Conservation (phyloP, 257 asterid genomes). For the Schizonepeta tenuifolia region DNA sequence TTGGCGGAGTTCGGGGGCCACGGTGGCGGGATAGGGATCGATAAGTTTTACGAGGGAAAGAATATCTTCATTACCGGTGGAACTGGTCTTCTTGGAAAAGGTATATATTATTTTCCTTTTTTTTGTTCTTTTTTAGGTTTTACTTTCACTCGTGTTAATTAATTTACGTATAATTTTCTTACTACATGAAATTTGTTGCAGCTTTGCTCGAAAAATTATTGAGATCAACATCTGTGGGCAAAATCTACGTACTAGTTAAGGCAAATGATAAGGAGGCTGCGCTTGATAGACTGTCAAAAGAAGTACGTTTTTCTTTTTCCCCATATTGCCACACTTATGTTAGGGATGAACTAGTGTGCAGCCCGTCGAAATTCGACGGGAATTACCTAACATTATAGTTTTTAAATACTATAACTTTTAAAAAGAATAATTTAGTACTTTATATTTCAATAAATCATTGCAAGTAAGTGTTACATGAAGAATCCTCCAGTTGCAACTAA, state of each 20-base stretch:
- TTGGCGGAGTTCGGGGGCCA: background rate
- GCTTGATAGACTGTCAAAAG: slow-evolving; percentile 38
- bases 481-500: no score
- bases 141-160: background rate
- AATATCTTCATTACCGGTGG: slow-evolving; percentile 63
- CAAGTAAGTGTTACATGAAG: no score
- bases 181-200: background rate
- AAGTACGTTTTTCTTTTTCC: no score
- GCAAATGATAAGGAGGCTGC: slow-evolving; percentile 53
- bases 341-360: no score
- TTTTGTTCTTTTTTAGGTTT: background rate
- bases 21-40: slow-evolving; percentile 55
- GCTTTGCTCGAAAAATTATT: slow-evolving; percentile 52
- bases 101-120: slow-evolving; percentile 14
- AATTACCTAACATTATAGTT: no score
- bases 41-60: slow-evolving; percentile 49
- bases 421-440: no score
- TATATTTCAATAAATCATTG: no score
- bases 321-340: no score
- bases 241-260: slow-evolving; percentile 47
- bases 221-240: slow-evolving; percentile 51
- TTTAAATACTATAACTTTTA: no score
- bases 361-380: no score
- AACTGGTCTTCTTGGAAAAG: slow-evolving; percentile 73
- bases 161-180: no score